Conservation (phyloP, 2,329 filamentous ascomycete genomes). For the Mycocentrospora acerina region DNA sequence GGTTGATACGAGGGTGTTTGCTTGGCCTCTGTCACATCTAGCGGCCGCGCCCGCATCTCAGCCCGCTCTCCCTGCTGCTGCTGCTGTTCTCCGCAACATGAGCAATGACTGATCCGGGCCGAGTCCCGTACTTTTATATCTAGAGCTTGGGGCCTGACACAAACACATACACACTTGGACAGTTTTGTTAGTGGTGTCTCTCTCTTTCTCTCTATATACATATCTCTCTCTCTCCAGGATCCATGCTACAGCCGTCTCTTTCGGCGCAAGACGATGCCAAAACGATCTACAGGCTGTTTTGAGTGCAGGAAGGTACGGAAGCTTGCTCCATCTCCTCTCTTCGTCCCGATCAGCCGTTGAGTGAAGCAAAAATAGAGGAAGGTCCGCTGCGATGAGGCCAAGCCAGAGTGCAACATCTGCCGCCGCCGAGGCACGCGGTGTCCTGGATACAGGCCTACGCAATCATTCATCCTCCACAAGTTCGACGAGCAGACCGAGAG, state of each 20-base stretch:
- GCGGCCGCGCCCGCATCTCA: background rate
- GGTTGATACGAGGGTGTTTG: too few species aligned
- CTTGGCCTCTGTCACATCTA: background rate
- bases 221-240: background rate
- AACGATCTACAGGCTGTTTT: slow-evolving; percentile 40
- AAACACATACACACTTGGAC: too few species aligned
- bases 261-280: slow-evolving; percentile 32
- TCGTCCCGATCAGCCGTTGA: slow-evolving; percentile 11
- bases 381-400: slow-evolving; percentile 39
- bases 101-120: too few species aligned
- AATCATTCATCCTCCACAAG: slow-evolving; percentile 39
- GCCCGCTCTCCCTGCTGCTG: background rate
- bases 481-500: slow-evolving; percentile 32
- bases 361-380: slow-evolving; percentile 22
- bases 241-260: slow-evolving; percentile 8
- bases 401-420: slow-evolving; percentile 39
- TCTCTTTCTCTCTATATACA: too few species aligned
- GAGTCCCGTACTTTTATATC: too few species aligned
- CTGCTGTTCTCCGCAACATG: too few species aligned
- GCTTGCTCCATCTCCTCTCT: slow-evolving; percentile 5
- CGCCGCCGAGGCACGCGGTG: slow-evolving; percentile 38
- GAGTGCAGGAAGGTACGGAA: slow-evolving; percentile 36
- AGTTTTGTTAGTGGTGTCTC: too few species aligned
- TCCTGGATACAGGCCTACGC: slow-evolving; percentile 38
- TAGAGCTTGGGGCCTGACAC: too few species aligned